Evolutionary conservation across 2,329 filamentous ascomycete species (phyloP).

Genomic region (Trichoderma asperellum): DNA sequence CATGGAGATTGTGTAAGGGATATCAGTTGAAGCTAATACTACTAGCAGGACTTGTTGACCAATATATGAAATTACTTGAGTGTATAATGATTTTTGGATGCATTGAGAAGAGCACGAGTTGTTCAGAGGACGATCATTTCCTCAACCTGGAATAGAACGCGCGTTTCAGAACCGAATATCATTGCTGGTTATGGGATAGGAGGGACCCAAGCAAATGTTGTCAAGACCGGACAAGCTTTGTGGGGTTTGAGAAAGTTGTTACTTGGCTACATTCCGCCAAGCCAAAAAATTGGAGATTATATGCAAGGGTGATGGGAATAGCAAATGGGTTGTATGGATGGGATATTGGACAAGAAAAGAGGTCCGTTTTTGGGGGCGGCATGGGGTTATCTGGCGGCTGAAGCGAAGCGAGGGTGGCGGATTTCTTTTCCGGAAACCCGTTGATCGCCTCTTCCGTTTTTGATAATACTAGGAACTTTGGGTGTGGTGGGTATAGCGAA

Average conservation of each 20-base stretch:
- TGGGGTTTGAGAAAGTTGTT: conserved; percentile 11
- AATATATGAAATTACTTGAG: not conserved
- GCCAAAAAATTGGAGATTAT: not conserved
- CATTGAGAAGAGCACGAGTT: not conserved
- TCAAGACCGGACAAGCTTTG: conserved; percentile 48
- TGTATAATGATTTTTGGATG: not conserved
- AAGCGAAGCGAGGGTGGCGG: conserved; percentile 5
- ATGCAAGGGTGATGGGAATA: not conserved
- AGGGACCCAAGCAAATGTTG: conserved; percentile 36
- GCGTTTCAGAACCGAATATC: conserved; percentile 44
- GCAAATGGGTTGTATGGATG: not conserved
- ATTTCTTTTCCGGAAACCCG: not conserved
- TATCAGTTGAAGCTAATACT: not conserved
- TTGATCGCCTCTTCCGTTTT: not conserved
- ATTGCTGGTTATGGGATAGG: conserved; percentile 37
- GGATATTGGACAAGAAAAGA: not conserved
- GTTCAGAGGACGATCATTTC: conserved; percentile 34
- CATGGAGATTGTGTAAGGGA: not conserved
- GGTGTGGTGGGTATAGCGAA: not conserved
- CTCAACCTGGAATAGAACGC: conserved; percentile 35
- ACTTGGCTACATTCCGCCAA: not conserved
- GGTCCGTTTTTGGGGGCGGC: not conserved
- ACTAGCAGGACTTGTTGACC: not conserved
- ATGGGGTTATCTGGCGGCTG: not conserved
- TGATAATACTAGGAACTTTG: not conserved